These are phyloP conservation scores for Inga oerstediana DNA, from an alignment of 306 rosid genomes.

Conservation along the genomic window DNA sequence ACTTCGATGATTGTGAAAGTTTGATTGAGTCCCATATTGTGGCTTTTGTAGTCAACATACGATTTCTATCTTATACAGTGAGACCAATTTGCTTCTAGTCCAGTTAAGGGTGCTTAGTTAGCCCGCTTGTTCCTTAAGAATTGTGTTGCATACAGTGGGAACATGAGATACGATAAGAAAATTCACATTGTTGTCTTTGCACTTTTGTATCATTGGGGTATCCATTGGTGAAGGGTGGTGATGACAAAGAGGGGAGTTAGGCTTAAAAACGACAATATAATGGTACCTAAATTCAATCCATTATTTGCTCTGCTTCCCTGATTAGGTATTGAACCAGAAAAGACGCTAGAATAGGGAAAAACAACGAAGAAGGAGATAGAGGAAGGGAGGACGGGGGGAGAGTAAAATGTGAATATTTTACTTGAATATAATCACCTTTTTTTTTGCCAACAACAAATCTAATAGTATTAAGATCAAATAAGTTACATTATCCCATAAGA, in stretches of 20 bases:
- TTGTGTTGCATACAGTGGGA: neutral
- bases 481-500: too few species aligned
- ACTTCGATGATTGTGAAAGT: conserved; percentile 1
- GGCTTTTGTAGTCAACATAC: conserved; percentile 14
- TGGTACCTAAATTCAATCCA: neutral
- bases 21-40: conserved; percentile 16
- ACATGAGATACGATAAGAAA: neutral
- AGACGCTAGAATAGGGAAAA: too few species aligned
- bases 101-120: neutral
- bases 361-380: too few species aligned
- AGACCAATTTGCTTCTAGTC: conserved; percentile 5
- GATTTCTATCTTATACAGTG: conserved; percentile 1
- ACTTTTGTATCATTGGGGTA: neutral
- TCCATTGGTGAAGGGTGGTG: neutral
- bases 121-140: neutral
- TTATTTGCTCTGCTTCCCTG: too few species aligned
- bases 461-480: too few species aligned
- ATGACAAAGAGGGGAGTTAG: neutral
- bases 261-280: neutral
- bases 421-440: neutral
- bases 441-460: too few species aligned
- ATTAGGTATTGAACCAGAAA: too few species aligned
- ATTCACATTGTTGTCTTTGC: neutral
- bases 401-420: neutral
- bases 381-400: neutral